phyloP scores from a whole-genome alignment of 495 filamentous ascomycete species.

The Penicillium canescens region DNA sequence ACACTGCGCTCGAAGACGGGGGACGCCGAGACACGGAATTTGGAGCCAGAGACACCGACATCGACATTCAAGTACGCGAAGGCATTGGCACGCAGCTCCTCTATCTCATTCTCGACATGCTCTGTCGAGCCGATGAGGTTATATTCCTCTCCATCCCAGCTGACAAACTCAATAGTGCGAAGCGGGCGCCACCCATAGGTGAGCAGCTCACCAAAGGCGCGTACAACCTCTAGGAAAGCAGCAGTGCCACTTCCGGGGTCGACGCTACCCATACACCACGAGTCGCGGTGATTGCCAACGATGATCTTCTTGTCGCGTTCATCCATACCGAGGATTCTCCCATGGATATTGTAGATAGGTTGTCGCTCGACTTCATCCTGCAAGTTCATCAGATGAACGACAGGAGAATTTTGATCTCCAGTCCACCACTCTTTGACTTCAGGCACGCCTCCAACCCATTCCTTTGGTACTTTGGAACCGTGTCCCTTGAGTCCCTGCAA shows the following conservation, averaged over 20 bases:
- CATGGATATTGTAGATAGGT: constrained; percentile 88
- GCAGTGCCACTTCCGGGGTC: constrained; percentile 90
- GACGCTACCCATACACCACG: constrained; percentile 86
- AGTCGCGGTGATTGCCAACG: constrained; percentile 91
- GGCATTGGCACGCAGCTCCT: constrained; percentile 57
- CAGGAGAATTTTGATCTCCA: constrained; percentile 72
- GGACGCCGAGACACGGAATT: constrained; percentile 74
- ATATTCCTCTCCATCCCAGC: constrained; percentile 93
- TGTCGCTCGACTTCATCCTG: constrained; percentile 83
- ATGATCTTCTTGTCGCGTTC: constrained; percentile 82
- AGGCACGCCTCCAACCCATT: constrained; percentile 76
- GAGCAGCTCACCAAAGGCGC: constrained; percentile 75
- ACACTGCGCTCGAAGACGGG: constrained; percentile 76
- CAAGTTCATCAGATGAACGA: constrained; percentile 80
- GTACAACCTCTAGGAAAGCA: constrained; percentile 82
- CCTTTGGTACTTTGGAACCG: constrained; percentile 66
- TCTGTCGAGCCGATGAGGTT: constrained; percentile 95
- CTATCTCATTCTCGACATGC: constrained; percentile 74
- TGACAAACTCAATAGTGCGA: constrained; percentile 89
- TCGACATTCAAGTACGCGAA: constrained; percentile 93
- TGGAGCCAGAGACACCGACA: constrained; percentile 70
- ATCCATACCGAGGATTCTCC: constrained; percentile 77
- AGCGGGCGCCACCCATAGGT: constrained; percentile 83
- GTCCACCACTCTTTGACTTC: constrained; percentile 79
- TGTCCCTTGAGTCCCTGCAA: constrained; percentile 75